Evolutionary conservation across 169 alveolate genomes (phyloP).

Genomic region (Babesia divergens): DNA sequence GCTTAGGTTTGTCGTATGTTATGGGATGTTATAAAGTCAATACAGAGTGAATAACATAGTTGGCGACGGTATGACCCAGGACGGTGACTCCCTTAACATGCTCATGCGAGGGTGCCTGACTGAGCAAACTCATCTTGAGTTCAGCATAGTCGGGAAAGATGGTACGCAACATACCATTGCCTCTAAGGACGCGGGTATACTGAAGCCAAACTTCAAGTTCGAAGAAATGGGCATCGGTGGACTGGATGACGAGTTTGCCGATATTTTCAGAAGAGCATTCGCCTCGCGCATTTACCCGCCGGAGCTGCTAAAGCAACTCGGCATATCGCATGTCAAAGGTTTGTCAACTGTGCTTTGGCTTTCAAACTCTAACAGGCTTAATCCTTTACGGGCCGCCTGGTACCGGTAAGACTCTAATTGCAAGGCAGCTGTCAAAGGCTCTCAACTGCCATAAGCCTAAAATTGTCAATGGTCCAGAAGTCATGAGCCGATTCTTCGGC

Average conservation of each 20-base stretch:
- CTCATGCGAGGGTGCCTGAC: slow-evolving; percentile 46
- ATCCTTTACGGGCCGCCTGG: slow-evolving; percentile 99
- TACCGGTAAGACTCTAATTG: slow-evolving; percentile 99
- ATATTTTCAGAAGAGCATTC: slow-evolving; percentile 98
- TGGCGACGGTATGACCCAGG: neutral
- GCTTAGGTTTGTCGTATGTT: slow-evolving; percentile 24
- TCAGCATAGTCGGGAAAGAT: slow-evolving; percentile 28
- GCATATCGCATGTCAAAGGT: slow-evolving; percentile 97
- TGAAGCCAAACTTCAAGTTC: slow-evolving; percentile 84
- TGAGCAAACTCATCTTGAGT: slow-evolving; percentile 45
- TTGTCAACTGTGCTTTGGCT: neutral
- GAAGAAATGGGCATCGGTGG: slow-evolving; percentile 91
- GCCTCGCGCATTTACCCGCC: slow-evolving; percentile 99
- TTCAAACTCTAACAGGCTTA: slow-evolving; percentile 75
- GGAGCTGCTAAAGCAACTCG: slow-evolving; percentile 92
- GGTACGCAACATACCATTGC: slow-evolving; percentile 51
- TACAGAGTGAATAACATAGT: slow-evolving; percentile 33
- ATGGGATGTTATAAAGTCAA: neutral
- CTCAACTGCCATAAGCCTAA: slow-evolving; percentile 93
- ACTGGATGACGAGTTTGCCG: slow-evolving; percentile 91
- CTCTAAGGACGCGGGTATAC: slow-evolving; percentile 25
- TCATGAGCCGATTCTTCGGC: slow-evolving; percentile 95
- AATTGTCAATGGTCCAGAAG: slow-evolving; percentile 89
- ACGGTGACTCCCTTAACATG: slow-evolving; percentile 35
- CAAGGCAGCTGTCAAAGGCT: slow-evolving; percentile 96